Percentiles rank a stretch among this genome's conserved stretches.
phyloP scores from a whole-genome alignment of 768 basidiomycete genomes.

The Pisolithus orientalis region DNA sequence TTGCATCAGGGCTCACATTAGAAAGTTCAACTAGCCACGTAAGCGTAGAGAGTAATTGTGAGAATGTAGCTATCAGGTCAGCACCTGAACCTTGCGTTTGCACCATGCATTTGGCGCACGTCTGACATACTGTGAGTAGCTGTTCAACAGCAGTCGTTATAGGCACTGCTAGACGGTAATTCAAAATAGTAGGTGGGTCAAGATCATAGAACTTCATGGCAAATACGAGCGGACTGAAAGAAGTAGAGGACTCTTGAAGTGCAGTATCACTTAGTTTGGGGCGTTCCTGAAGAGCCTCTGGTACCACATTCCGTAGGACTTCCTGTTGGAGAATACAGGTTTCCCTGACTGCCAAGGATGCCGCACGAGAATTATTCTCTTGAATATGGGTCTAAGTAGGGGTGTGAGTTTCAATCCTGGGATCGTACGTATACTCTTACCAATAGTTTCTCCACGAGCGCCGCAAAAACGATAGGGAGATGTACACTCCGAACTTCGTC shows the following conservation, averaged over 20 bases:
- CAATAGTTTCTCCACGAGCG: slow-evolving; percentile 55
- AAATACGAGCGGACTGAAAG: slow-evolving; percentile 44
- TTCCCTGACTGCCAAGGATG: slow-evolving; percentile 33
- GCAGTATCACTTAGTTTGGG: slow-evolving; percentile 39
- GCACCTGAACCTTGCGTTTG: slow-evolving; percentile 25
- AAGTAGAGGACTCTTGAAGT: slow-evolving; percentile 24
- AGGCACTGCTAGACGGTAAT: slow-evolving; percentile 33
- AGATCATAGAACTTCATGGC: slow-evolving; percentile 60
- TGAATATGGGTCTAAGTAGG: slow-evolving; percentile 31
- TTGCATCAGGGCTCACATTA: slow-evolving; percentile 23
- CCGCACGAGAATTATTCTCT: slow-evolving; percentile 29
- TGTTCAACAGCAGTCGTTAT: slow-evolving; percentile 55
- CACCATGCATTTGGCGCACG: slow-evolving; percentile 36
- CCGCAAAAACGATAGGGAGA: slow-evolving; percentile 71
- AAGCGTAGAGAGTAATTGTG: slow-evolving; percentile 46
- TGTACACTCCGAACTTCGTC: slow-evolving; percentile 82
- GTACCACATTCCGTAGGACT: slow-evolving; percentile 46
- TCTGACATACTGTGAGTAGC: slow-evolving; percentile 40
- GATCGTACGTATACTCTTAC: slow-evolving; percentile 34
- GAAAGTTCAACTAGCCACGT: slow-evolving; percentile 43
- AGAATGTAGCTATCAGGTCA: slow-evolving; percentile 43
- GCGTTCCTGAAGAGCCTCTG: slow-evolving; percentile 43
- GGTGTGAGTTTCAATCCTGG: slow-evolving; percentile 1
- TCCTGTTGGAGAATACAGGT: slow-evolving; percentile 46
- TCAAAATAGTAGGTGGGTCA: slow-evolving; percentile 23